Percentiles rank a stretch among this genome's conserved stretches.
Conservation (phyloP, 768 basidiomycete species). For the Vararia minispora region DNA sequence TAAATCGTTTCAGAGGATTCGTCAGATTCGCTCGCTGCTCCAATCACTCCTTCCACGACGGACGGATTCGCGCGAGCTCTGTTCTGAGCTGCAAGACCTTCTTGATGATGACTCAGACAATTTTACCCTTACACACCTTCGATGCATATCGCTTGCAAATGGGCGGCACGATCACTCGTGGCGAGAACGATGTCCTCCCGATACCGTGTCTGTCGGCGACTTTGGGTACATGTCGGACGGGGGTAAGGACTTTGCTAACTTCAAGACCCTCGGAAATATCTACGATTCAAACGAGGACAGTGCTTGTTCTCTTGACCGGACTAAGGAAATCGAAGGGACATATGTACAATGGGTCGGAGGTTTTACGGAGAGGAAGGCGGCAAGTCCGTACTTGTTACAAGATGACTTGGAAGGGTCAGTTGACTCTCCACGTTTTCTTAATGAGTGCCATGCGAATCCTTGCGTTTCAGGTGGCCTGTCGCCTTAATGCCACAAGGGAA, state of each 20-base stretch:
- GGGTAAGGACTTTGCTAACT: slow-evolving; percentile 7
- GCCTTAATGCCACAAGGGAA: slow-evolving; percentile 5
- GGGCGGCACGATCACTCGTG: slow-evolving; percentile 9
- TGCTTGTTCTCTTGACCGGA: not conserved
- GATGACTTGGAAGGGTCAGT: slow-evolving; percentile 6
- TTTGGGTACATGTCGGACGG: slow-evolving; percentile 8
- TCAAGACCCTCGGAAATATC: slow-evolving; percentile 9
- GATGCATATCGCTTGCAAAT: slow-evolving; percentile 5
- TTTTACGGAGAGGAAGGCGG: slow-evolving; percentile 6
- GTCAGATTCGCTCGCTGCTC: slow-evolving; percentile 10
- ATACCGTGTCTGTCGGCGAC: slow-evolving; percentile 4
- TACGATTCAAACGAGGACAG: not conserved
- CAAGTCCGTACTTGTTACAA: slow-evolving; percentile 4
- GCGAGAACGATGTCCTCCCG: slow-evolving; percentile 7
- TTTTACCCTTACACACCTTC: slow-evolving; percentile 10
- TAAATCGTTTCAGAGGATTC: slow-evolving; percentile 5
- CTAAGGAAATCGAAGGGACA: slow-evolving; percentile 7
- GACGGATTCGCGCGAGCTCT: slow-evolving; percentile 4
- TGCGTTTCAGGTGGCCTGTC: slow-evolving; percentile 6
- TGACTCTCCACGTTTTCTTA: not conserved
- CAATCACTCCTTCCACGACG: slow-evolving; percentile 9
- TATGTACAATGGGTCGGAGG: slow-evolving; percentile 3
- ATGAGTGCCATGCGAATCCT: not conserved
- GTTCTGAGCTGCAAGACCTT: slow-evolving; percentile 9
- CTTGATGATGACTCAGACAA: slow-evolving; percentile 10